A percentile compares a stretch with the other conserved stretches of the same genome.
Conservation (phyloP, 345 rosid genomes). For the Brassica cretica region DNA sequence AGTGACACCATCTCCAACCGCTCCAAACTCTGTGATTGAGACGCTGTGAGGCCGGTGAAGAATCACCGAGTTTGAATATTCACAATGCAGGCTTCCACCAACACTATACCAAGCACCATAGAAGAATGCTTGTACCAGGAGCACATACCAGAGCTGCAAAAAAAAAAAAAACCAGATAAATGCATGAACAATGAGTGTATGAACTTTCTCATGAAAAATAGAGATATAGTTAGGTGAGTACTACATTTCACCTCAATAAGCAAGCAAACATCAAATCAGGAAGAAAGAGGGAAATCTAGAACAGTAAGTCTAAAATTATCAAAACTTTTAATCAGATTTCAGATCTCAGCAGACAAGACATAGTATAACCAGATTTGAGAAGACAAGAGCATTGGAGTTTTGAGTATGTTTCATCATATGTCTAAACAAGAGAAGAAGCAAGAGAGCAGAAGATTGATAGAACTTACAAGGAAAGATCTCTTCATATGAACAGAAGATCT, state of each 20-base stretch:
- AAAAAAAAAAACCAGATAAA: slow-evolving; percentile 27
- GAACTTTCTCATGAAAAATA: not conserved
- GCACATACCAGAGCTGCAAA: slow-evolving; percentile 74
- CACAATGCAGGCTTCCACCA: slow-evolving; percentile 58
- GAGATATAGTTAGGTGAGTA: not conserved
- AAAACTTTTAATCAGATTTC: not conserved
- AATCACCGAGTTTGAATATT: slow-evolving; percentile 39
- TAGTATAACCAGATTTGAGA: slow-evolving; percentile 12
- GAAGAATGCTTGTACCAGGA: slow-evolving; percentile 61
- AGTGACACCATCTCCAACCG: slow-evolving; percentile 92
- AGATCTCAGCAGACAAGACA: slow-evolving; percentile 31
- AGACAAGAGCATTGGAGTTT: not conserved
- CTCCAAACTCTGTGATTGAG: slow-evolving; percentile 96
- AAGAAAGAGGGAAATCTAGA: slow-evolving; percentile 10
- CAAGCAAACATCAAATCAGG: slow-evolving; percentile 18
- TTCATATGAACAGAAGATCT: slow-evolving; percentile 77
- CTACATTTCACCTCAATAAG: slow-evolving; percentile 14
- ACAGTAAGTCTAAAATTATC: not conserved
- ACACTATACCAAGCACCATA: slow-evolving; percentile 50
- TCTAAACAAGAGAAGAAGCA: slow-evolving; percentile 1
- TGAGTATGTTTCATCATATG: slow-evolving; percentile 1
- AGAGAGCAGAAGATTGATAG: slow-evolving; percentile 6
- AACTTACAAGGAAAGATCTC: slow-evolving; percentile 78
- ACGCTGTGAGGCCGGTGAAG: slow-evolving; percentile 88
- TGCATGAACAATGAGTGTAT: not conserved